These are phyloP conservation scores for Hagleromyces aurorensis DNA, from an alignment of 805 yeast species.

Conservation along the genomic window DNA sequence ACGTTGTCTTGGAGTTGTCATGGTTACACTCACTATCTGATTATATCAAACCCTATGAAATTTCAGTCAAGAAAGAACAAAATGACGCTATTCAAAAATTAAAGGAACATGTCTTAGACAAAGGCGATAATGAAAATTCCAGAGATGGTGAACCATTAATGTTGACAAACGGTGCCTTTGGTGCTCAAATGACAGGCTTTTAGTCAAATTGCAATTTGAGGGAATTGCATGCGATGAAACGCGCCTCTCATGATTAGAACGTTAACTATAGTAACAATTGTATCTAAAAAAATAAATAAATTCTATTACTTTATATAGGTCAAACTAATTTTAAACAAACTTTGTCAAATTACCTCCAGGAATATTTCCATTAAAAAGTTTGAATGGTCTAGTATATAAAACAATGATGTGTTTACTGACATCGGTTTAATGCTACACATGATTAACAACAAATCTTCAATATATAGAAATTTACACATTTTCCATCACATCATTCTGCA, in stretches of 20 bases:
- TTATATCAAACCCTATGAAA: conserved; percentile 86
- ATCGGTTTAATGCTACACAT: neutral
- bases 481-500: too few species aligned
- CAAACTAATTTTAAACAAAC: too few species aligned
- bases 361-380: too few species aligned
- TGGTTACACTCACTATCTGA: conserved; percentile 85
- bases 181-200: conserved; percentile 67
- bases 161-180: conserved; percentile 75
- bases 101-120: conserved; percentile 61
- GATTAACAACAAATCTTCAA: too few species aligned
- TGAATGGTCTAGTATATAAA: too few species aligned
- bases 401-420: neutral
- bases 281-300: neutral
- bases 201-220: conserved; percentile 38
- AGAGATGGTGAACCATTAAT: conserved; percentile 64
- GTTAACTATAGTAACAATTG: neutral
- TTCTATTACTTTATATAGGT: too few species aligned
- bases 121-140: conserved; percentile 42
- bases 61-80: conserved; percentile 77
- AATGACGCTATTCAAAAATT: conserved; percentile 56
- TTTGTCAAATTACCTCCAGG: too few species aligned
- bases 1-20: conserved; percentile 77
- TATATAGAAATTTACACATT: too few species aligned
- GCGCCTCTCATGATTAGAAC: neutral
- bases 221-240: conserved; percentile 5